Conservation (phyloP, 2,329 filamentous ascomycete genomes). For the Daldinia eschscholtzii region DNA sequence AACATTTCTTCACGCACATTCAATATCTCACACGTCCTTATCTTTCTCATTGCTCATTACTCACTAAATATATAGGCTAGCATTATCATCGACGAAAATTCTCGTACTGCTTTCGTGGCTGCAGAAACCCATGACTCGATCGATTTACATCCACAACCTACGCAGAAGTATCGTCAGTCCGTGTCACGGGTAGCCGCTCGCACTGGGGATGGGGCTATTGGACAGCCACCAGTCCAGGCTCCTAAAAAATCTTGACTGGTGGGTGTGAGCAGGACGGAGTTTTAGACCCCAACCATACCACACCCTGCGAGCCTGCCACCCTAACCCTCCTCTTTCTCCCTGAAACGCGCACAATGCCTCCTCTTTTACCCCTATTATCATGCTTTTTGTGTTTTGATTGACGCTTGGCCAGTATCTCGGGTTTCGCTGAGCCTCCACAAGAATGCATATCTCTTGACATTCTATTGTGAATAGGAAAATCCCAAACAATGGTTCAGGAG, state of each 20-base stretch:
- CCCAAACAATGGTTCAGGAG: slow-evolving; percentile 30
- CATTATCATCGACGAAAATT: neutral
- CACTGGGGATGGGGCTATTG: slow-evolving; percentile 44
- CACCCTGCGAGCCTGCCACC: slow-evolving; percentile 39
- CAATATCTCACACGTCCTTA: neutral
- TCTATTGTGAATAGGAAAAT: slow-evolving; percentile 28
- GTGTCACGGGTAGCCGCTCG: slow-evolving; percentile 32
- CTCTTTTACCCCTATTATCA: slow-evolving; percentile 42
- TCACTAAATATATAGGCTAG: neutral
- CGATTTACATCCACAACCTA: slow-evolving; percentile 41
- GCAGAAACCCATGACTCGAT: slow-evolving; percentile 49
- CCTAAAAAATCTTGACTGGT: slow-evolving; percentile 39
- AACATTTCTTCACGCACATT: neutral
- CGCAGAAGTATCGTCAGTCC: slow-evolving; percentile 41
- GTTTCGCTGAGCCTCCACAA: slow-evolving; percentile 20
- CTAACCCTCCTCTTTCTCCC: slow-evolving; percentile 46
- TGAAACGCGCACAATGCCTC: slow-evolving; percentile 50
- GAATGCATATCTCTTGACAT: slow-evolving; percentile 14
- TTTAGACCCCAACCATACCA: slow-evolving; percentile 49
- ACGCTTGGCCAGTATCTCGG: slow-evolving; percentile 30
- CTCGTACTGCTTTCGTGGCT: slow-evolving; percentile 1
- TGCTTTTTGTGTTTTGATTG: slow-evolving; percentile 42
- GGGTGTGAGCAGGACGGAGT: slow-evolving; percentile 44
- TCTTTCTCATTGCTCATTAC: neutral
- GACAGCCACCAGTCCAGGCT: slow-evolving; percentile 37